Percentiles rank a stretch among this genome's conserved stretches.
Conservation (phyloP, 2,329 filamentous ascomycete genomes). For the Teratosphaeria epicoccoides region DNA sequence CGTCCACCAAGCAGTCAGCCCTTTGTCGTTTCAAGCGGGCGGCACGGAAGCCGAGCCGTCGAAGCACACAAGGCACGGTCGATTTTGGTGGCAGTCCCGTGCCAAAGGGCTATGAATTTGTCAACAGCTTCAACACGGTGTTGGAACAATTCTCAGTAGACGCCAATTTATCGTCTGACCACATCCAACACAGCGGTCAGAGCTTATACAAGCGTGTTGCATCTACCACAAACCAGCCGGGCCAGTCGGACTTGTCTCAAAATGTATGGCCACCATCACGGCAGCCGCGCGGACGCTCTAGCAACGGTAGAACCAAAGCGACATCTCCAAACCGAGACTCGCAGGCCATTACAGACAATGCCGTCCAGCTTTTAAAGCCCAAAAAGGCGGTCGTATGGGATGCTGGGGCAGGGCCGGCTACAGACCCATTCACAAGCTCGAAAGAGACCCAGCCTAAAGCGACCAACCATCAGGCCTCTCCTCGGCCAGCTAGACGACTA, state of each 20-base stretch:
- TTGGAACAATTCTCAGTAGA: constrained; percentile 19
- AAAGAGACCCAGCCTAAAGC: constrained; percentile 5
- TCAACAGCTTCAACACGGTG: constrained; percentile 10
- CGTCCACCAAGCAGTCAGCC: neutral
- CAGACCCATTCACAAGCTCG: constrained; percentile 13
- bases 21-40: neutral
- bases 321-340: constrained; percentile 31
- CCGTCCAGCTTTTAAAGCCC: constrained; percentile 4
- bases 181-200: neutral
- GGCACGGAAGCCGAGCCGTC: constrained; percentile 5
- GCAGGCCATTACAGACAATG: constrained; percentile 30
- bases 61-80: constrained; percentile 17
- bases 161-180: constrained; percentile 9
- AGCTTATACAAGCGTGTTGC: neutral
- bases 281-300: constrained; percentile 22
- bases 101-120: constrained; percentile 16
- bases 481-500: neutral
- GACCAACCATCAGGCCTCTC: neutral
- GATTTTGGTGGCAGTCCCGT: constrained; percentile 23
- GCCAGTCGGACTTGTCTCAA: constrained; percentile 1
- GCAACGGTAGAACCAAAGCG: constrained; percentile 33
- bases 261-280: constrained; percentile 6
- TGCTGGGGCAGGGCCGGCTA: constrained; percentile 1
- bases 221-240: neutral
- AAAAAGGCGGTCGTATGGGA: constrained; percentile 3